These are phyloP conservation scores for Saccharomycopsis amapae DNA, from an alignment of 805 yeast genomes.

Conservation along the genomic window DNA sequence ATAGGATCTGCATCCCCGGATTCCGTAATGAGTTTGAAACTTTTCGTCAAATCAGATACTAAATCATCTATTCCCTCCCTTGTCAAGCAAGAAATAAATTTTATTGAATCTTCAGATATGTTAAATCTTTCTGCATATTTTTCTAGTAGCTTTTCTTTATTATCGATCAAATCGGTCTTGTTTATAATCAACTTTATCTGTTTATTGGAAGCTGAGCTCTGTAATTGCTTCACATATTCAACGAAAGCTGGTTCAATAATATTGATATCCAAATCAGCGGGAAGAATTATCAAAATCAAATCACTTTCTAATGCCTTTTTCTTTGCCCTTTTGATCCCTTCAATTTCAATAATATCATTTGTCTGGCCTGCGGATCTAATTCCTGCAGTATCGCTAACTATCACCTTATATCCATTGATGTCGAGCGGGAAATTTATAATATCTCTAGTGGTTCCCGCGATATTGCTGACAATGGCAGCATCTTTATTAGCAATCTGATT, in stretches of 20 bases:
- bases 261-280: constrained; percentile 26
- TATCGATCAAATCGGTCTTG: constrained; percentile 45
- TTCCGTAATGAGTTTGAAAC: constrained; percentile 44
- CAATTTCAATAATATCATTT: constrained; percentile 54
- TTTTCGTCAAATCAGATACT: constrained; percentile 33
- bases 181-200: constrained; percentile 45
- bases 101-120: constrained; percentile 25
- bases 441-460: constrained; percentile 94
- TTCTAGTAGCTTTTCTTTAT: constrained; percentile 22
- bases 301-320: constrained; percentile 54
- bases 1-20: constrained; percentile 56
- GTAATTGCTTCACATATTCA: constrained; percentile 31
- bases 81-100: constrained; percentile 53
- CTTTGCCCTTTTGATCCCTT: constrained; percentile 79
- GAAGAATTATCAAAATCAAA: constrained; percentile 57
- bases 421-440: constrained; percentile 74
- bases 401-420: constrained; percentile 74
- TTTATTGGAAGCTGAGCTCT: constrained; percentile 22
- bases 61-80: constrained; percentile 50
- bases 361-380: constrained; percentile 41
- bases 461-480: constrained; percentile 82
- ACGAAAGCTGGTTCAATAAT: constrained; percentile 31
- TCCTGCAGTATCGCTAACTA: constrained; percentile 92
- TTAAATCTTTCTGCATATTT: constrained; percentile 29
- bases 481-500: constrained; percentile 72